These are phyloP conservation scores for Rhizoctonia solani DNA, from an alignment of 1,284 basidiomycete genomes.

Conservation along the genomic window DNA sequence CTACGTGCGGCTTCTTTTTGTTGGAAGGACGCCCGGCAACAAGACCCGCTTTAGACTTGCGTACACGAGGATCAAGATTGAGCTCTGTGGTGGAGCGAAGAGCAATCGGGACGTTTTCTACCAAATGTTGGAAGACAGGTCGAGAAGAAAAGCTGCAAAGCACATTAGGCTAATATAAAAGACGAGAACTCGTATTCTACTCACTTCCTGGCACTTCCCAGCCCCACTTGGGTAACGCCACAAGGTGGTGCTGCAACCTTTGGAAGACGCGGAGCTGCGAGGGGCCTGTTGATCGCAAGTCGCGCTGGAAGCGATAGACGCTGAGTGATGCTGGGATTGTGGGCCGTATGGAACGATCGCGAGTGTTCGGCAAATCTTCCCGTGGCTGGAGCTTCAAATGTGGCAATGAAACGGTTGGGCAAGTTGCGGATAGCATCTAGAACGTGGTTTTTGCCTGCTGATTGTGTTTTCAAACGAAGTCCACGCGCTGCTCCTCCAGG, in stretches of 20 bases:
- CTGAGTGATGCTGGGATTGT: slow-evolving; percentile 13
- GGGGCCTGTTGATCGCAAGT: slow-evolving; percentile 14
- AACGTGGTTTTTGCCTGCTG: slow-evolving; percentile 4
- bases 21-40: slow-evolving; percentile 20
- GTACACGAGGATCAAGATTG: slow-evolving; percentile 22
- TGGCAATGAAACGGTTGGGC: background rate
- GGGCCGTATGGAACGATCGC: background rate
- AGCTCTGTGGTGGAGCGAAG: slow-evolving; percentile 16
- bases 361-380: slow-evolving; percentile 24
- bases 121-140: slow-evolving; percentile 28
- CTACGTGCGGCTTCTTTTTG: background rate
- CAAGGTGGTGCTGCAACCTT: slow-evolving; percentile 9
- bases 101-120: slow-evolving; percentile 25
- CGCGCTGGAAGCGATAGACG: slow-evolving; percentile 21
- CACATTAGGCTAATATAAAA: background rate
- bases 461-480: slow-evolving; percentile 25
- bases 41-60: slow-evolving; percentile 19
- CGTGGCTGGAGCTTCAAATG: slow-evolving; percentile 18
- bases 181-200: background rate
- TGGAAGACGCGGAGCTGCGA: slow-evolving; percentile 22
- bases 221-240: slow-evolving; percentile 8
- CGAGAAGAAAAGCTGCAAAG: slow-evolving; percentile 22
- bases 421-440: slow-evolving; percentile 18
- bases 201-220: slow-evolving; percentile 21
- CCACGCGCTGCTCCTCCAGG: slow-evolving; percentile 31